Evolutionary conservation across 140 eudicot species (phyloP).

Genomic region (Oenanthe javanica): DNA sequence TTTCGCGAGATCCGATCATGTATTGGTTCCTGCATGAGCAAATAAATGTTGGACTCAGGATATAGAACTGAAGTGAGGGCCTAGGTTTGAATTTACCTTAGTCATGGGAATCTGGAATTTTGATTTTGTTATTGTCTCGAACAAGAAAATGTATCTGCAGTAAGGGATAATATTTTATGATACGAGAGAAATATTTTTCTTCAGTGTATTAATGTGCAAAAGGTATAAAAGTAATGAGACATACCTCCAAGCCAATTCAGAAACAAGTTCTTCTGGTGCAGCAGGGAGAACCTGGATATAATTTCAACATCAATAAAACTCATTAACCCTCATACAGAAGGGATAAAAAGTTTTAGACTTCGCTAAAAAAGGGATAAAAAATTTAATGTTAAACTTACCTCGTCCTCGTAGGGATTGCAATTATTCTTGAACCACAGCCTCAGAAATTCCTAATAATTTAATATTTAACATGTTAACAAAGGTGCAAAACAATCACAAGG

Average conservation of each 20-base stretch:
- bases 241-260: conserved; percentile 93
- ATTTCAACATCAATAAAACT: not conserved
- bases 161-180: not conserved
- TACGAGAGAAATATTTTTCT: not conserved
- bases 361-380: not conserved
- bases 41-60: not conserved
- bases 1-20: conserved; percentile 78
- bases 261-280: conserved; percentile 91
- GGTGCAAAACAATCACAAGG: not conserved
- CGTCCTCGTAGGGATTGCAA: conserved; percentile 88
- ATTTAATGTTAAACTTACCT: conserved; percentile 34
- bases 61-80: not conserved
- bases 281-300: conserved; percentile 75
- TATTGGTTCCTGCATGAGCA: conserved; percentile 59
- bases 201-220: not conserved
- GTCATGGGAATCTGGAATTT: conserved; percentile 48
- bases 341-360: not conserved
- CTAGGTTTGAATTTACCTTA: conserved; percentile 25
- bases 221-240: conserved; percentile 20
- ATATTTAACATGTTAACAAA: not conserved
- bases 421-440: conserved; percentile 91
- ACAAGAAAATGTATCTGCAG: conserved; percentile 77
- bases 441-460: conserved; percentile 61
- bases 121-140: conserved; percentile 84
- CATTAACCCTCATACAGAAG: not conserved